A percentile compares a stretch with the other conserved stretches of the same genome.
phyloP scores from a whole-genome alignment of 768 basidiomycete genomes.

The Glaciozyma antarctica region DNA sequence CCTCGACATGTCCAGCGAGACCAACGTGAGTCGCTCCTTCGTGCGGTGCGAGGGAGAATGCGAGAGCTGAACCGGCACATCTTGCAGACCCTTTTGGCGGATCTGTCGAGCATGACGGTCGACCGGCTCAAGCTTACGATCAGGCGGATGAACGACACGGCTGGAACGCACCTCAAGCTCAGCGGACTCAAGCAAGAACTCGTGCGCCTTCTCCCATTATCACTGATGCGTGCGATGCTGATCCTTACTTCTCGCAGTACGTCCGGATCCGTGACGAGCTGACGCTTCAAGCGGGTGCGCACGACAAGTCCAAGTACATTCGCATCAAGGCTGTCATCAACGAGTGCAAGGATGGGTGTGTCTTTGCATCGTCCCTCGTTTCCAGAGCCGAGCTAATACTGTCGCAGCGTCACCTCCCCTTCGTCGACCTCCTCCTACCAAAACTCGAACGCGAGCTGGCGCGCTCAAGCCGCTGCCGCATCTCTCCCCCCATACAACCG shows the following conservation, averaged over 20 bases:
- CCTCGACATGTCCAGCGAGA: too few relatives aligned
- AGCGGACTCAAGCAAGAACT: slow-evolving; percentile 24
- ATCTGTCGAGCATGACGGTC: slow-evolving; percentile 15
- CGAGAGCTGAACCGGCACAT: too few relatives aligned
- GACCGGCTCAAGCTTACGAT: slow-evolving; percentile 25
- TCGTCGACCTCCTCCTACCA: background rate
- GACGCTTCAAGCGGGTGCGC: background rate
- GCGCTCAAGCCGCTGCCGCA: too few relatives aligned
- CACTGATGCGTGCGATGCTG: too few relatives aligned
- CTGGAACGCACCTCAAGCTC: background rate
- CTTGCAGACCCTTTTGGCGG: background rate
- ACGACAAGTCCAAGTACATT: slow-evolving; percentile 7
- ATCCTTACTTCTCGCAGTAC: background rate
- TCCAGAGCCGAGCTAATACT: background rate
- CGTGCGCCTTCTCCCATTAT: background rate
- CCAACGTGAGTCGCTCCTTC: too few relatives aligned
- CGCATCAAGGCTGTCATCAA: background rate
- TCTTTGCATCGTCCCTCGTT: background rate
- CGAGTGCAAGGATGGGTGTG: background rate
- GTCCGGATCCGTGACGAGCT: background rate
- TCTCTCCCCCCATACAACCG: background rate
- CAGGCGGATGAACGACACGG: slow-evolving; percentile 4
- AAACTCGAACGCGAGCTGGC: background rate
- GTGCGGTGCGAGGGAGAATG: too few relatives aligned
- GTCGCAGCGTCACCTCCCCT: background rate